A percentile compares a stretch with the other conserved stretches of the same genome.
phyloP scores from a whole-genome alignment of 2,329 filamentous ascomycete genomes.

The Pseudogymnoascus sp. region DNA sequence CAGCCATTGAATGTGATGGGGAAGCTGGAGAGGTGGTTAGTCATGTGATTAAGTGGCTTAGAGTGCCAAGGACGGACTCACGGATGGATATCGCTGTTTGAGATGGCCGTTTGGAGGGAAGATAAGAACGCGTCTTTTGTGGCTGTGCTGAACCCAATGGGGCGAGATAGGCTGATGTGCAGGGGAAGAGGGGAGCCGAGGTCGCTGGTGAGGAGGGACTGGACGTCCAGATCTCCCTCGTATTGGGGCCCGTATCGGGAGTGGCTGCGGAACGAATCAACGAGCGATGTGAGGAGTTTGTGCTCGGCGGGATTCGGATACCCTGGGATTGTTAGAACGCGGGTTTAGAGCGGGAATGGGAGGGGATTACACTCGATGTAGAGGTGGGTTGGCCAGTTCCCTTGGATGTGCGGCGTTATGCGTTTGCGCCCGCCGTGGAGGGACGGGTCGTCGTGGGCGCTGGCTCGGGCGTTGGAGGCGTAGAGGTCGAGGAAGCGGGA shows the following conservation, averaged over 20 bases:
- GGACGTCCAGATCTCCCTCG: constrained; percentile 38
- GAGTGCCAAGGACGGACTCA: constrained; percentile 27
- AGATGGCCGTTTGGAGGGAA: constrained; percentile 40
- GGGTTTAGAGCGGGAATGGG: constrained; percentile 9
- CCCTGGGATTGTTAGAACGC: constrained; percentile 37
- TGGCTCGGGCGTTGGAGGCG: constrained; percentile 69
- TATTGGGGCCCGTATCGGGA: constrained; percentile 18
- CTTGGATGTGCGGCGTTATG: constrained; percentile 72
- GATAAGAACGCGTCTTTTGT: constrained; percentile 62
- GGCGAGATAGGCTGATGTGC: constrained; percentile 83
- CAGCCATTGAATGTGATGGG: constrained; percentile 33
- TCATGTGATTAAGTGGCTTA: constrained; percentile 12
- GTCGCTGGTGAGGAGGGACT: constrained; percentile 68
- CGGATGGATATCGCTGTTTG: constrained; percentile 35
- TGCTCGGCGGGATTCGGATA: constrained; percentile 45
- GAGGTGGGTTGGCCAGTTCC: constrained; percentile 88
- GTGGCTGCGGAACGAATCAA: constrained; percentile 30
- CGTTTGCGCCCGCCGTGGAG: constrained; percentile 81
- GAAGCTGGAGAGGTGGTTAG: constrained; percentile 18
- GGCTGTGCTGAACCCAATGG: constrained; percentile 66
- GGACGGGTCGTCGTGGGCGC: constrained; percentile 71
- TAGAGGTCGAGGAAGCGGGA: constrained; percentile 82
- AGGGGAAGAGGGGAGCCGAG: constrained; percentile 71
- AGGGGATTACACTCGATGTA: constrained; percentile 77
- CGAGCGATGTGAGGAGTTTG: constrained; percentile 37